Conservation (phyloP, 177 flowering plant genomes). For the Telopea speciosissima region DNA sequence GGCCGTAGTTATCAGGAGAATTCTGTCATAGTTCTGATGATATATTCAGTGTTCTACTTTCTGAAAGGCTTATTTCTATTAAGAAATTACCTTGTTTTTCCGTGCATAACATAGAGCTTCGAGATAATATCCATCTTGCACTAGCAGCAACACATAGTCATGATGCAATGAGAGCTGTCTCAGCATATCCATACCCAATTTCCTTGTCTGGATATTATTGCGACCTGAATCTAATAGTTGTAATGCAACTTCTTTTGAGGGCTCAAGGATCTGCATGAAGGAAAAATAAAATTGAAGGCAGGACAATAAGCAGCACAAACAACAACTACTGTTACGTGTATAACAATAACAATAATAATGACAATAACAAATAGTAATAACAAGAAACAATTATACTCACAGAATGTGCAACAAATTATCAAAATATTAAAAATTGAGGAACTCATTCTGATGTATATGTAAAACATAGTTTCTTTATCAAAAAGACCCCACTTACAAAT, state of each 20-base stretch:
- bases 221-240: slow-evolving; percentile 88
- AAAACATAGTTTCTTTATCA: no score
- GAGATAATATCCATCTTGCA: slow-evolving; percentile 91
- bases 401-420: no score
- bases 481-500: not conserved
- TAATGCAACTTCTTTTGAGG: slow-evolving; percentile 90
- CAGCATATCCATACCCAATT: slow-evolving; percentile 88
- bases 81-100: slow-evolving; percentile 63
- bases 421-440: no score
- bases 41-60: not conserved
- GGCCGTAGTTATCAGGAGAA: no score
- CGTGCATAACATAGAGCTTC: slow-evolving; percentile 87
- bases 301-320: not conserved
- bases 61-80: not conserved
- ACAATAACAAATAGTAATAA: no score
- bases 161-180: slow-evolving; percentile 77
- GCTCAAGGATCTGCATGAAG: slow-evolving; percentile 71
- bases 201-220: slow-evolving; percentile 55
- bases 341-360: not conserved
- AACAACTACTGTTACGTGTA: not conserved
- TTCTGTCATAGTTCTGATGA: no score
- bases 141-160: slow-evolving; percentile 68
- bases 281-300: not conserved
- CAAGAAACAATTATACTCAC: not conserved
- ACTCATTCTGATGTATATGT: no score